Conservation (phyloP, 2,329 filamentous ascomycete species). For the Penicillium decumbens region DNA sequence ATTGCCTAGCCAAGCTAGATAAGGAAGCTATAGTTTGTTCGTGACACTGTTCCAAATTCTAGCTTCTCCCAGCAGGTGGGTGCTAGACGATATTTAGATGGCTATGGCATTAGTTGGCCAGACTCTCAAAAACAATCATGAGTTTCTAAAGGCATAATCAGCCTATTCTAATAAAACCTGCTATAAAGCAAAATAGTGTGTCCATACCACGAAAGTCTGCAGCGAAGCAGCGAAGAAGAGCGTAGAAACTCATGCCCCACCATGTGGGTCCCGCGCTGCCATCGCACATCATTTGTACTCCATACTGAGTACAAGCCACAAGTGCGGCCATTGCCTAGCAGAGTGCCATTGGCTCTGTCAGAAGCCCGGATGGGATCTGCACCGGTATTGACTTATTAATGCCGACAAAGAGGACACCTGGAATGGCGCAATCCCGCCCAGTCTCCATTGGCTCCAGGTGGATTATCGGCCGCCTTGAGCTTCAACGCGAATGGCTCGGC, state of each 20-base stretch:
- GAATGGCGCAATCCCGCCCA: slow-evolving; percentile 32
- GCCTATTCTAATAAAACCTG: too few species aligned
- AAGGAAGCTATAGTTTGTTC: too few species aligned
- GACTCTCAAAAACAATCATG: too few species aligned
- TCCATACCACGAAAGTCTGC: too few species aligned
- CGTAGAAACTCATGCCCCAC: slow-evolving; percentile 4
- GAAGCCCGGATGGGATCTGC: background rate
- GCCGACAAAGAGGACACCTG: slow-evolving; percentile 5
- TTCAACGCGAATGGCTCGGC: slow-evolving; percentile 16
- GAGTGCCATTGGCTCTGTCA: background rate
- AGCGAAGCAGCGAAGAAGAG: background rate
- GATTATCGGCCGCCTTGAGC: slow-evolving; percentile 23
- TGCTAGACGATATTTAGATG: too few species aligned
- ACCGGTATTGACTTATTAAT: slow-evolving; percentile 1
- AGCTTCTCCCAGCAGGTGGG: too few species aligned
- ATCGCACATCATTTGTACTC: background rate
- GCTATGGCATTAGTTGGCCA: too few species aligned
- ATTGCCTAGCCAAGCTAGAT: too few species aligned
- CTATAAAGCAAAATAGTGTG: too few species aligned
- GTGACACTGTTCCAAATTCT: too few species aligned
- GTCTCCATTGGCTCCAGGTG: slow-evolving; percentile 27
- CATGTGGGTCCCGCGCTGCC: background rate
- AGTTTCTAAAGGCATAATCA: too few species aligned
- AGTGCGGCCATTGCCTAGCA: background rate
- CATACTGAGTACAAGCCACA: background rate